Base-by-base conservation (phyloP, 2,329 filamentous ascomycete genomes). In the Dichotomopilus funicola region DNA sequence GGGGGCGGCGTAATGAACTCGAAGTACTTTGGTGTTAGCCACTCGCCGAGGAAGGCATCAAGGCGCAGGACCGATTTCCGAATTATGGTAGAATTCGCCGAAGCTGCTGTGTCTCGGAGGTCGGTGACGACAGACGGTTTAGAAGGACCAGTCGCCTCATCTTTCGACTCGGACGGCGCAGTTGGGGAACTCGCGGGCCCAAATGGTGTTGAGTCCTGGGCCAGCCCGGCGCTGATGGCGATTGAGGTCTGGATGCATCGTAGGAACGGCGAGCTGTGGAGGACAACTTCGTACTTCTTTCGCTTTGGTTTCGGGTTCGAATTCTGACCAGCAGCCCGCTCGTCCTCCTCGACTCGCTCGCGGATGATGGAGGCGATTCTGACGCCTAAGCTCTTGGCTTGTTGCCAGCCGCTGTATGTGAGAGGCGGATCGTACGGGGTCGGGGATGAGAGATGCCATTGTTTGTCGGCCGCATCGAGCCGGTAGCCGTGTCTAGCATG, bases 341-440 rank as follows among this genome's bases (percentile, higher is more conserved):
- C 68, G 9, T 70, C 66, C 49, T 78, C 72, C 49, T 70, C 69
- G 63, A 78, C 78, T 54, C 75, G 75, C 52, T 79, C 80, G 56
- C 77, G 77, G 46, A 83, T 73, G 35, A 96, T 82, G 63, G 78
- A 85, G n/a, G 83, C 87, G 60, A 99, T 96, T 58, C 90, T 85
- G 59, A 85, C 79, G 12, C 94, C 94, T 31, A 96, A 81, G 5
- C 86, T 83, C 64, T 88, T 85, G 53, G 88, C 86, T 71, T 97
- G 94, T 11, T 86, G 82, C 88, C 94, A 96, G 61, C 94, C 94
- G 63, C 89, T 89, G 68, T 96, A 97, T 2, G 91, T 96, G 56
- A 99, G 78, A 49, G 94, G 94, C 62, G 94, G 89, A 63, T 99
- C 92, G 76, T 97, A 99, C 1, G 94, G 94, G 5, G 90, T 91